phyloP scores from a whole-genome alignment of 2,329 filamentous ascomycete species.

The Stagonosporopsis tanaceti region DNA sequence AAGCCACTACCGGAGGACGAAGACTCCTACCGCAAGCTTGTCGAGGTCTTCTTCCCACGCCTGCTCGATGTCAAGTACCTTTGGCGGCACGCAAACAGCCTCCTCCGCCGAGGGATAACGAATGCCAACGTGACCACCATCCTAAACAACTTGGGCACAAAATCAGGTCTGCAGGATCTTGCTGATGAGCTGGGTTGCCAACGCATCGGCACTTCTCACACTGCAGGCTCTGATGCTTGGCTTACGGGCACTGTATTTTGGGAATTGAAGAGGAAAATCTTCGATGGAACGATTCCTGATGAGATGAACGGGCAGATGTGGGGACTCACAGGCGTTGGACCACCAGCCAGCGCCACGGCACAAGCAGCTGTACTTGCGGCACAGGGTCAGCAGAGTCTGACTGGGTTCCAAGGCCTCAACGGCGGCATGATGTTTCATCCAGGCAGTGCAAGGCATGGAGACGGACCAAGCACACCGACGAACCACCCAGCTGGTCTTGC shows the following conservation, averaged over 20 bases:
- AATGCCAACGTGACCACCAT: constrained; percentile 69
- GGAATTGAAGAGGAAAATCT: constrained; percentile 87
- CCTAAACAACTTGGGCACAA: constrained; percentile 84
- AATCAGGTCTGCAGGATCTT: constrained; percentile 91
- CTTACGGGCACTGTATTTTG: constrained; percentile 96
- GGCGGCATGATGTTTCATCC: constrained; percentile 52
- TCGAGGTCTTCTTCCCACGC: constrained; percentile 91
- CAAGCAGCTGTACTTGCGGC: constrained; percentile 54
- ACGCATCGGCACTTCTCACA: constrained; percentile 85
- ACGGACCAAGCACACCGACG: constrained; percentile 73
- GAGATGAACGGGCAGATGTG: constrained; percentile 90
- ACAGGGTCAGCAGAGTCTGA: constrained; percentile 47
- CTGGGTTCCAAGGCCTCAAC: constrained; percentile 46
- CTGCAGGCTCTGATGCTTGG: constrained; percentile 91
- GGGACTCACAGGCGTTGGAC: constrained; percentile 75
- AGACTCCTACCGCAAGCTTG: constrained; percentile 83
- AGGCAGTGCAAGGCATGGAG: constrained; percentile 51
- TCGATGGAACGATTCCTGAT: constrained; percentile 79
- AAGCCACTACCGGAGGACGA: constrained; percentile 87
- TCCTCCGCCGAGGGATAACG: constrained; percentile 62
- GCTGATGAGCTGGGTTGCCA: constrained; percentile 92
- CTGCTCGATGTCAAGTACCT: constrained; percentile 97
- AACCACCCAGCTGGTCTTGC: constrained; percentile 62
- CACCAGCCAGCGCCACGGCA: constrained; percentile 65
- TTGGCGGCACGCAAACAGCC: constrained; percentile 82